Base-by-base conservation (phyloP, 352 stramenopile genomes). In the Globisporangium viniferum region DNA sequence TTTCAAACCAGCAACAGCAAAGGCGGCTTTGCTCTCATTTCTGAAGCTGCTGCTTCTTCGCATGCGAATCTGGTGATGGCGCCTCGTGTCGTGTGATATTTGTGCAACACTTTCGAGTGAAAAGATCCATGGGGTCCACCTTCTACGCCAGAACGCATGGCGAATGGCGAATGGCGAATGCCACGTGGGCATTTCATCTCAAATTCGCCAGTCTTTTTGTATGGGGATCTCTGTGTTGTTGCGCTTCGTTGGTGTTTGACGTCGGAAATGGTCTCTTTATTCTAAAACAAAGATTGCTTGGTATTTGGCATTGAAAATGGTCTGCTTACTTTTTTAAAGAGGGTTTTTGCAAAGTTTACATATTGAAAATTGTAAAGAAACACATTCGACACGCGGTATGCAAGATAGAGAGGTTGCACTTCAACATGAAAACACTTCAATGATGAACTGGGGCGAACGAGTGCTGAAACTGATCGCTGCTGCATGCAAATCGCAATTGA, bases 401-500 rank as follows among this genome's bases (percentile, higher is more conserved):
- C 14, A 29, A 24, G 22, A 27, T 59, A 59, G 35, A 53, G 35
- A 63, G 58, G 59, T 39, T 12, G 0, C 8, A 31, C 33, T 54
- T 48, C 33, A 61, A 61, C 56, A 10, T 44, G 54, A 20, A 20
- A 44, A 20, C 15, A 27, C 54, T 59, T 59, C 54, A 60, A 60
- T 24, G 51, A 27, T 56, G 53, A n/a, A 24, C 9, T 8, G n/a
- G n/a, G 22, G 14, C 7, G 31, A 20, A 10, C 18, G 48, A 41
- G 35, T 41, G 35, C 10, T 4, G 35, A 41, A 1, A 41, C 9
- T 55, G 22, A 18, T 9, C 24, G 46, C 46, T 9, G 5, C 35
- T 64, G 59, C 59, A 64, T 64, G 59, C 39, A 51, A 55, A 36
- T 39, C 36, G 22, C n/a, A 5, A 22, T 35, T 64, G 36, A 64